These are phyloP conservation scores for Pseudoneurospora amorphoporcata DNA, from an alignment of 495 filamentous ascomycete species.

Conservation along the genomic window DNA sequence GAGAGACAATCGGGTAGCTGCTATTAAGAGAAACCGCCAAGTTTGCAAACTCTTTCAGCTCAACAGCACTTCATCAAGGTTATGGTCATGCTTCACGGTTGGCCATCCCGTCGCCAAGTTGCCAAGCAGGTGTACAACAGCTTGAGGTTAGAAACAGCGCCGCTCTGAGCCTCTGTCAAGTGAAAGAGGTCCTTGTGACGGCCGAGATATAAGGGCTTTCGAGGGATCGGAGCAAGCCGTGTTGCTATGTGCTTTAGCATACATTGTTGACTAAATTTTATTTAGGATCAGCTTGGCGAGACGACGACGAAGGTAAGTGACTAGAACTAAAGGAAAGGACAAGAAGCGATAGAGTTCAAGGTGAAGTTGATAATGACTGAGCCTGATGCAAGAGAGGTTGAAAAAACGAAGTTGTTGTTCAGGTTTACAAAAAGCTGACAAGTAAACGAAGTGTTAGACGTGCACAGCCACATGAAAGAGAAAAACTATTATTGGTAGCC, in stretches of 20 bases:
- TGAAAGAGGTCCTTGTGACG: background rate
- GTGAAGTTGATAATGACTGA: background rate
- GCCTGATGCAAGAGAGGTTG: background rate
- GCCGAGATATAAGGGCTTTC: background rate
- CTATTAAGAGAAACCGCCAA: background rate
- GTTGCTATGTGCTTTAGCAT: background rate
- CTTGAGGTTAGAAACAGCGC: background rate
- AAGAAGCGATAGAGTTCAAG: background rate
- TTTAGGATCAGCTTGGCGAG: background rate
- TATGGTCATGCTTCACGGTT: background rate
- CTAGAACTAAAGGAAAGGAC: background rate
- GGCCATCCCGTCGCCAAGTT: background rate
- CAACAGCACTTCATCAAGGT: background rate
- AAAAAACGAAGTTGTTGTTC: background rate
- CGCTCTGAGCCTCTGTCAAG: background rate
- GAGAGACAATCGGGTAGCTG: background rate
- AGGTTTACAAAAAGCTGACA: background rate
- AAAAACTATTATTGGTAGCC: background rate
- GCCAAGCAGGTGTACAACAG: background rate
- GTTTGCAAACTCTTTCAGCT: background rate
- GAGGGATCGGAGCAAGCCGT: background rate
- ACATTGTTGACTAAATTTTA: too few relatives aligned
- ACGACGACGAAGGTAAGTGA: background rate
- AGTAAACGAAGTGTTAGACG: background rate
- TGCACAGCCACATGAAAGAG: background rate